Conservation (phyloP, 331 rosid genomes). For the Rhamnella rubrinervis region DNA sequence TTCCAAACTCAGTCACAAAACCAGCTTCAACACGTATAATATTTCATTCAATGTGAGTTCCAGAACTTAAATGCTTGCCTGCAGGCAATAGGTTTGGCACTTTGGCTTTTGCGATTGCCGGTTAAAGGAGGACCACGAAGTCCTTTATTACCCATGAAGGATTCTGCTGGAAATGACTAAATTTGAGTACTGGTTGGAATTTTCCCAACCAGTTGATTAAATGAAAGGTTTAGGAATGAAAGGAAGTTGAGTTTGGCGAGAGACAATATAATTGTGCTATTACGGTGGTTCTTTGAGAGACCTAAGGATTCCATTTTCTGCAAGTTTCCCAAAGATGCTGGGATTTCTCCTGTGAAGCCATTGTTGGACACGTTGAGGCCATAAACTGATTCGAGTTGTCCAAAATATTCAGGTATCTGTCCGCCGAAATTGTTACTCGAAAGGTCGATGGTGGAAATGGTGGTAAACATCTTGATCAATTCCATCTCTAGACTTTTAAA, state of each 20-base stretch:
- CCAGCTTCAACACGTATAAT: neutral
- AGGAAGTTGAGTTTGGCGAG: conserved; percentile 40
- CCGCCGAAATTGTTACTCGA: conserved; percentile 47
- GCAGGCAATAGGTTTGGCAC: too few species aligned
- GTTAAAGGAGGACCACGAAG: conserved; percentile 42
- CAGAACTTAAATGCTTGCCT: neutral
- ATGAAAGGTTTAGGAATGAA: conserved; percentile 41
- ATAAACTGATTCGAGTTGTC: conserved; percentile 36
- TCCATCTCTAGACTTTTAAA: conserved; percentile 43
- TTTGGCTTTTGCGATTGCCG: neutral
- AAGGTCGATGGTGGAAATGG: conserved; percentile 50
- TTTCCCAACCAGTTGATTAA: conserved; percentile 35
- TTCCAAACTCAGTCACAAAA: neutral
- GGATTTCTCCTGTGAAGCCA: conserved; percentile 44
- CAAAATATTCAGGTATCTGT: conserved; percentile 38
- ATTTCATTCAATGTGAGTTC: neutral
- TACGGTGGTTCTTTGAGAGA: conserved; percentile 42
- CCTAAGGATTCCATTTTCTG: conserved; percentile 56
- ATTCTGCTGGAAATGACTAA: conserved; percentile 29
- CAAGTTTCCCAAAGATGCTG: conserved; percentile 43
- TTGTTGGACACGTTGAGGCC: conserved; percentile 61
- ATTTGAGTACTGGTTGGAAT: conserved; percentile 51
- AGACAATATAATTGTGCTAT: conserved; percentile 39
- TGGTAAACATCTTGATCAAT: conserved; percentile 41
- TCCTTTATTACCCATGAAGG: conserved; percentile 35